Base-by-base conservation (phyloP, 2,329 filamentous ascomycete genomes). In the Alternaria gaisen region DNA sequence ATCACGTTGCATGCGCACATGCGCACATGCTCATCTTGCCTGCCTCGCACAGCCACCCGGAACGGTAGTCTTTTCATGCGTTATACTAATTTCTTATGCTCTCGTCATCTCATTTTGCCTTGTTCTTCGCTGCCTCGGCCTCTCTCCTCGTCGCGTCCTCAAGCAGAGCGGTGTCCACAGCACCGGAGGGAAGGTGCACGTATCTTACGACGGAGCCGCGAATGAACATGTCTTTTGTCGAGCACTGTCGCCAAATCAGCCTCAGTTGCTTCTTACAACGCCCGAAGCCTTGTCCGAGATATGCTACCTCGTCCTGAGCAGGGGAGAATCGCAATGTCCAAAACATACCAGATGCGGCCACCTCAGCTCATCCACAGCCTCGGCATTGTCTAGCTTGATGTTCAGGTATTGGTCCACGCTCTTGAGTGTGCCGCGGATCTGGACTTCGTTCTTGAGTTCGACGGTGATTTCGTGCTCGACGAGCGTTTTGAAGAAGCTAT, bases 391-490 rank as follows among this genome's bases (percentile, higher is more conserved):
- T 52, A 99, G 88, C 85, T 98, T 98, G 83, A 99, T 97, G 83
- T 99, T 99, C 76, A 99, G 88, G 82, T 97, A 99, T 83, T 98
- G 95, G 79, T 99, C 95, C 69, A 99, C 94, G 76, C 92, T 96
- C 85, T 98, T 99, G 69, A 99, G 86, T 36, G 90, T 96, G 69
- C 95, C 95, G 73, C 92, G 92, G 79, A 99, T 96, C 78, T 94
- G 93, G 72, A 99, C 97, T 82, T 99, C 95, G 80, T 99, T 99
- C 83, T 99, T 99, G 80, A 99, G 91, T 84, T 99, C 95, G 78
- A 99, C 93, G 47, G 94, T 98, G 76, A 99, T 94, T 84, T 96
- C 90, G 71, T 95, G 91, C 84, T 97, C 95, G 79, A 97, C 96
- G 75, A 98, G 91, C 55, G 94, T 98, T 82, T 98, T 98, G 89